These are phyloP conservation scores for Sclerotinia trifoliorum DNA, from an alignment of 2,329 filamentous ascomycete species.

Conservation along the genomic window DNA sequence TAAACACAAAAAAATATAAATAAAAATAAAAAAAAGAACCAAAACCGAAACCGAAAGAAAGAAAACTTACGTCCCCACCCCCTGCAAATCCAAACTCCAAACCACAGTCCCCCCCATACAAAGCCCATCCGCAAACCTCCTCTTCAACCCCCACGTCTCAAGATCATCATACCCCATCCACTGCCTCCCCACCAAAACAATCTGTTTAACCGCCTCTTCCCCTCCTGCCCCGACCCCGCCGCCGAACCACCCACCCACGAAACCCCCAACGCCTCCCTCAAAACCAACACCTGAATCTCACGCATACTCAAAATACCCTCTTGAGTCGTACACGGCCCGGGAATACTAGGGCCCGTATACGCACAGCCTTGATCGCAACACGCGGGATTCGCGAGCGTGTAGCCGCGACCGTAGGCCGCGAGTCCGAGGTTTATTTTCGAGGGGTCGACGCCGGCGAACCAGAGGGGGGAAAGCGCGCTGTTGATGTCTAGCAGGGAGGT, in stretches of 20 bases:
- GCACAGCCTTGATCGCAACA: conserved; percentile 36
- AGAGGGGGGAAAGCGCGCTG: conserved; percentile 43
- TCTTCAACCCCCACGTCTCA: conserved; percentile 29
- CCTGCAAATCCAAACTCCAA: conserved; percentile 24
- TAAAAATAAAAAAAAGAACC: neutral
- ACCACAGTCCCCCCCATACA: conserved; percentile 37
- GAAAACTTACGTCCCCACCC: conserved; percentile 11
- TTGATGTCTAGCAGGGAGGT: conserved; percentile 47
- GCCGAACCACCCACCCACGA: conserved; percentile 23
- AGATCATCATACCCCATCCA: conserved; percentile 46
- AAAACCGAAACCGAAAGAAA: too few species aligned
- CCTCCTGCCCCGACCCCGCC: neutral
- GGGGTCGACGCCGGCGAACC: conserved; percentile 44
- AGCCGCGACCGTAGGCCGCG: conserved; percentile 49
- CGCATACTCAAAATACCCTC: conserved; percentile 38
- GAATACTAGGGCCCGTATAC: conserved; percentile 28
- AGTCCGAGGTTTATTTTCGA: conserved; percentile 49
- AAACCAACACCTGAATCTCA: conserved; percentile 40
- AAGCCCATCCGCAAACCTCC: conserved; percentile 31
- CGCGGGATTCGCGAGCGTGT: conserved; percentile 38
- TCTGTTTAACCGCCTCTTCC: conserved; percentile 27
- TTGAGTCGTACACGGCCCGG: conserved; percentile 38
- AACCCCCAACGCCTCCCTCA: conserved; percentile 29
- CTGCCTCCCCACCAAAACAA: conserved; percentile 41
- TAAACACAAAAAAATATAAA: too few species aligned